phyloP scores from a whole-genome alignment of 2,329 filamentous ascomycete species.

The Fusarium incarnatum region DNA sequence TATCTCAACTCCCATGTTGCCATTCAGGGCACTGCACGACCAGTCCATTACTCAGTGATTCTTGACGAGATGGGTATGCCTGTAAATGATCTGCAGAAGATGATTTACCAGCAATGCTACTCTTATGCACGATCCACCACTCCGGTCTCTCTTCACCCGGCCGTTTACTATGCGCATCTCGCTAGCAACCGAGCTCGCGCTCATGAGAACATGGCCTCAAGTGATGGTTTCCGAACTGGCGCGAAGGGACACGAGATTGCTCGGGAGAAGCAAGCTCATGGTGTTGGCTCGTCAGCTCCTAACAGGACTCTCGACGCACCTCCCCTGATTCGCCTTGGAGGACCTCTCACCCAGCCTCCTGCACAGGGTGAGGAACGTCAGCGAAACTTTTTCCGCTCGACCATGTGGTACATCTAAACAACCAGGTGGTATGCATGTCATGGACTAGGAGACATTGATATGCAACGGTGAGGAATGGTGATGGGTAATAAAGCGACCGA shows the following conservation, averaged over 20 bases:
- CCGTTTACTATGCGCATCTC: conserved; percentile 95
- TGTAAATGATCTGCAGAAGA: conserved; percentile 78
- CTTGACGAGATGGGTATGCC: conserved; percentile 79
- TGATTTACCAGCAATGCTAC: conserved; percentile 96
- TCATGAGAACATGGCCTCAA: conserved; percentile 70
- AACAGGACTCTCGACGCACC: conserved; percentile 46
- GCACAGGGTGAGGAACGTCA: conserved; percentile 49
- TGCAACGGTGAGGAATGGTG: background rate
- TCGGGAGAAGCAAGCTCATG: conserved; percentile 56
- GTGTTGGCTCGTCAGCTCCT: conserved; percentile 43
- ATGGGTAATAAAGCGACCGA: background rate
- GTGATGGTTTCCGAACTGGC: conserved; percentile 58
- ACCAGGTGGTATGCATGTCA: background rate
- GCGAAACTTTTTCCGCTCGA: conserved; percentile 52
- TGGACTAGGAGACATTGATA: background rate
- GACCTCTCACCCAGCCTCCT: conserved; percentile 36
- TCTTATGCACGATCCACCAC: conserved; percentile 93
- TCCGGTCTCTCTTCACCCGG: conserved; percentile 87
- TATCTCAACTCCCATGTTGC: conserved; percentile 74
- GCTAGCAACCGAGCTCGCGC: conserved; percentile 82
- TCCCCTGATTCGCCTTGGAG: conserved; percentile 49
- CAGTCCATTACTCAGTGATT: conserved; percentile 92
- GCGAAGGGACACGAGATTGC: conserved; percentile 58
- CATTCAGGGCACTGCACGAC: conserved; percentile 93
- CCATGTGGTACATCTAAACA: conserved; percentile 60